phyloP scores from a whole-genome alignment of 345 rosid species.

The Salix brachista region DNA sequence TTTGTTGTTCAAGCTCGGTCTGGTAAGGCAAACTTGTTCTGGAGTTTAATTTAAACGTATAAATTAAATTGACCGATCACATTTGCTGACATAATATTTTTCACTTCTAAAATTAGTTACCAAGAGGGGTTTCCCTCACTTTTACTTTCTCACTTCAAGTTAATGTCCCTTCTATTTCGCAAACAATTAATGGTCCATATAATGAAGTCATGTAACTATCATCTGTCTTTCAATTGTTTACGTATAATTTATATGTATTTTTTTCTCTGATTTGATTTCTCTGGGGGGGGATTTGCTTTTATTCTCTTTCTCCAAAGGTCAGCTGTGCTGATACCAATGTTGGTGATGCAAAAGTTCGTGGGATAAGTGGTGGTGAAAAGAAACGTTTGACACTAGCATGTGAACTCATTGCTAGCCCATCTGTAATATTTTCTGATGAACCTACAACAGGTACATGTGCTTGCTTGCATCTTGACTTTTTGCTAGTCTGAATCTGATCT shows the following conservation, averaged over 20 bases:
- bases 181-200: not conserved
- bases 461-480: conserved; percentile 9
- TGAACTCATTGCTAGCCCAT: conserved; percentile 96
- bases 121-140: too few species aligned
- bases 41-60: not conserved
- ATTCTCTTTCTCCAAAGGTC: conserved; percentile 50
- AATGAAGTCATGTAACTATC: not conserved
- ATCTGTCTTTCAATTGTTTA: not conserved
- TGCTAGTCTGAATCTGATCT: conserved; percentile 1
- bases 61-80: not conserved
- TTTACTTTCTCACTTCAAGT: too few species aligned
- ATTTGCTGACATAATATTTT: too few species aligned
- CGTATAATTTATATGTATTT: not conserved
- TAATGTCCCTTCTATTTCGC: too few species aligned
- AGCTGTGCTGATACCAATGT: conserved; percentile 80
- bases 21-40: conserved; percentile 45
- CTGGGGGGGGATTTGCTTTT: conserved; percentile 18
- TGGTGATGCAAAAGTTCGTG: conserved; percentile 97
- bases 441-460: conserved; percentile 78
- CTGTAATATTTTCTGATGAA: conserved; percentile 95
- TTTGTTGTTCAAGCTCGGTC: conserved; percentile 73
- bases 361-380: conserved; percentile 97
- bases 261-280: conserved; percentile 12
- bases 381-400: conserved; percentile 85
- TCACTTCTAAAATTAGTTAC: too few species aligned